These are phyloP conservation scores for Uromyces viciae-fabae DNA, from an alignment of 1,284 basidiomycete species.

Conservation along the genomic window DNA sequence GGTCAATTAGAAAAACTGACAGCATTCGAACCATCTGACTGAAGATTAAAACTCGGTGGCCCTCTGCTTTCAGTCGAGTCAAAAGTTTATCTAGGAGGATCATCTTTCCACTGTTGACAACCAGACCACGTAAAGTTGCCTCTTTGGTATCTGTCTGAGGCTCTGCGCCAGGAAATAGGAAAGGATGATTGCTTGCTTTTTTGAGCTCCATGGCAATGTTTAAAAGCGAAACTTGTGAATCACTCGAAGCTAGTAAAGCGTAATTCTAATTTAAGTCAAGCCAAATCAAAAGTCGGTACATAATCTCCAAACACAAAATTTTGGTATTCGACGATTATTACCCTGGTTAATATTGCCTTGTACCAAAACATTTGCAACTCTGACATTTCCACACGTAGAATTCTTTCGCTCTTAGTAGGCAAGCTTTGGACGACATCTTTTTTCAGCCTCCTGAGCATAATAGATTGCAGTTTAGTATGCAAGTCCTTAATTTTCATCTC, in stretches of 20 bases:
- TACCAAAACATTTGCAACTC: conserved; percentile 96
- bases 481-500: conserved; percentile 91
- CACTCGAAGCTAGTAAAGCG: conserved; percentile 23
- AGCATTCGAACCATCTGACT: conserved; percentile 99
- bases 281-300: not conserved
- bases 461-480: conserved; percentile 83
- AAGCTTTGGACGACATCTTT: conserved; percentile 95
- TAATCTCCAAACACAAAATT: conserved; percentile 64
- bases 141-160: conserved; percentile 68
- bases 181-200: conserved; percentile 75
- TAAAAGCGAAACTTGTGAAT: conserved; percentile 47
- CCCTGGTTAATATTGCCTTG: conserved; percentile 97
- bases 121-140: conserved; percentile 62
- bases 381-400: conserved; percentile 96
- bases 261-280: conserved; percentile 11
- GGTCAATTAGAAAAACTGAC: conserved; percentile 46
- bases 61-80: conserved; percentile 57
- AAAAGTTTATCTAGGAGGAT: conserved; percentile 58
- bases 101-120: conserved; percentile 59
- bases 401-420: conserved; percentile 96
- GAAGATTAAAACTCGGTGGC: conserved; percentile 59
- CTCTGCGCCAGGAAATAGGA: conserved; percentile 95
- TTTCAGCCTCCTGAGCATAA: conserved; percentile 94
- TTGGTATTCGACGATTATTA: conserved; percentile 50
- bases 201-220: conserved; percentile 56